Percentiles rank a stretch among this genome's conserved stretches.
These are phyloP conservation scores for Staphylotrichum longicolle DNA, from an alignment of 495 filamentous ascomycete genomes.

Conservation along the genomic window DNA sequence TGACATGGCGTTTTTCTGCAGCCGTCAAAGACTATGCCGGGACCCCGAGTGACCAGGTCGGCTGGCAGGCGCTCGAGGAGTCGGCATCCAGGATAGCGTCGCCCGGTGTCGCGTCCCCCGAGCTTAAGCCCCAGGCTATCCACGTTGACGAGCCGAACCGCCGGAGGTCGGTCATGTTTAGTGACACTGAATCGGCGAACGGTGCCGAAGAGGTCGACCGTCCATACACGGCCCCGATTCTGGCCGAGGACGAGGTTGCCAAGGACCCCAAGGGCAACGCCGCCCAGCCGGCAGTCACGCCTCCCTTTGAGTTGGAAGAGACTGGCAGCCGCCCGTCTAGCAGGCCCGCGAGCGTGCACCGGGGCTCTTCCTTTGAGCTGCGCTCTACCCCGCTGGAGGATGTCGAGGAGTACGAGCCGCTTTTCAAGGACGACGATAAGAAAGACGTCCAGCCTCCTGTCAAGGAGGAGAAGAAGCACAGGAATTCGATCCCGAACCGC, in stretches of 20 bases:
- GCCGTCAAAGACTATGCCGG: conserved; percentile 51
- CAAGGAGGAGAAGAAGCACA: conserved; percentile 51
- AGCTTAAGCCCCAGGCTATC: conserved; percentile 42
- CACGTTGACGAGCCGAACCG: conserved; percentile 73
- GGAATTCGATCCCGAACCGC: conserved; percentile 61
- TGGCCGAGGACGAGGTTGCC: conserved; percentile 87
- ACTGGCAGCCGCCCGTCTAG: conserved; percentile 69
- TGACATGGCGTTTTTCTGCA: conserved; percentile 27
- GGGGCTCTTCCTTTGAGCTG: conserved; percentile 42
- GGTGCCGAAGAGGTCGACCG: conserved; percentile 47
- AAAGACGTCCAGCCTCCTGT: conserved; percentile 43
- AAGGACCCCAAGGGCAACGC: conserved; percentile 60
- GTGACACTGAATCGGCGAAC: conserved; percentile 45
- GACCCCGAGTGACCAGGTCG: conserved; percentile 76
- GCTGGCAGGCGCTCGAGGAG: conserved; percentile 76
- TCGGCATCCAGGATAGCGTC: conserved; percentile 68
- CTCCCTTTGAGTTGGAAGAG: conserved; percentile 52
- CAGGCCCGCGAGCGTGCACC: conserved; percentile 60
- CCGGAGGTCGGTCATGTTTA: conserved; percentile 60
- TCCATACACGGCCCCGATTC: conserved; percentile 66
- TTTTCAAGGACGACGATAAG: conserved; percentile 81
- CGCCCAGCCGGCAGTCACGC: conserved; percentile 68
- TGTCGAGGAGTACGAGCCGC: conserved; percentile 89
- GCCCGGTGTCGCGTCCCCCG: conserved; percentile 51
- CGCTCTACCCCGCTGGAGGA: conserved; percentile 76